phyloP scores from a whole-genome alignment of 805 yeast species.

The Lachancea nothofagi region DNA sequence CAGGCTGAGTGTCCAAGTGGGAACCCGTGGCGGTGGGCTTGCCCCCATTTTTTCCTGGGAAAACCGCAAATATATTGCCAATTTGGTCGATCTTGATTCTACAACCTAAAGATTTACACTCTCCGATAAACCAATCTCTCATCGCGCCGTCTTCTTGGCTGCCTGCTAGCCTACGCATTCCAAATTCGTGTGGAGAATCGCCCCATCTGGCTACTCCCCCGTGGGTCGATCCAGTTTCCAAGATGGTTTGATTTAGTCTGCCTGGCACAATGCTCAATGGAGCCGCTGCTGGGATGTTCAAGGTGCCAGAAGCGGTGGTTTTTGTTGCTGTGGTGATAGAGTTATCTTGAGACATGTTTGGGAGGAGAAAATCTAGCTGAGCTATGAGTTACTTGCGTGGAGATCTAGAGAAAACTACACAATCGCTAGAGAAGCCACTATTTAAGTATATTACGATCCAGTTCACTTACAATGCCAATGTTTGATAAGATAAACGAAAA shows the following conservation, averaged over 20 bases:
- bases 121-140: constrained; percentile 58
- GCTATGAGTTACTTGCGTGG: no score
- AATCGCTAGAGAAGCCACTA: no score
- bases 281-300: constrained; percentile 23
- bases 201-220: constrained; percentile 69
- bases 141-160: constrained; percentile 57
- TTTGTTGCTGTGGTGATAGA: constrained; percentile 5
- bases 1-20: constrained; percentile 72
- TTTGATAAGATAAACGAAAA: no score
- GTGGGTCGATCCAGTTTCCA: constrained; percentile 49
- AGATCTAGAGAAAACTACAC: no score
- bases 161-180: constrained; percentile 61
- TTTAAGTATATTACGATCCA: no score
- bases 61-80: constrained; percentile 64
- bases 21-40: constrained; percentile 66
- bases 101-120: constrained; percentile 51
- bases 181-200: constrained; percentile 48
- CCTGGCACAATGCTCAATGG: constrained; percentile 32
- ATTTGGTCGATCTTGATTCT: constrained; percentile 53
- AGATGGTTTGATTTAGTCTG: constrained; percentile 53
- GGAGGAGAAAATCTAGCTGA: no score
- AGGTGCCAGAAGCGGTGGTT: constrained; percentile 11
- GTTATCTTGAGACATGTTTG: constrained; percentile 2
- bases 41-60: constrained; percentile 47
- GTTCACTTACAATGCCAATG: no score